phyloP scores from a whole-genome alignment of 2,329 filamentous ascomycete species.

The Phialophora chinensis region DNA sequence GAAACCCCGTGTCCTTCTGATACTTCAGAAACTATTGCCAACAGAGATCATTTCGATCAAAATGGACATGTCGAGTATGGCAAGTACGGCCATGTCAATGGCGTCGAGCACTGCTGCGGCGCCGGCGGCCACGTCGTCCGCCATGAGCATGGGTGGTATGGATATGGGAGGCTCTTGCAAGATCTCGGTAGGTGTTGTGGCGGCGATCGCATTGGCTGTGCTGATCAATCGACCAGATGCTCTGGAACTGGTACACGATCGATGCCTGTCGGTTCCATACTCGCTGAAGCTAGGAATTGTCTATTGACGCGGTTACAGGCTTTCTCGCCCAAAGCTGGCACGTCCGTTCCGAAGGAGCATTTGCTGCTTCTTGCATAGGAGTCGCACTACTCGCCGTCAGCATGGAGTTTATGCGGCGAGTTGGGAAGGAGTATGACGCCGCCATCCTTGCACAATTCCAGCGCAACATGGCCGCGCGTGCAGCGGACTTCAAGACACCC shows the following conservation, averaged over 20 bases:
- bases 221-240: slow-evolving; percentile 55
- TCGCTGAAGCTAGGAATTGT: slow-evolving; percentile 52
- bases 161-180: slow-evolving; percentile 17
- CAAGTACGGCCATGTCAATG: slow-evolving; percentile 18
- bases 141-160: slow-evolving; percentile 13
- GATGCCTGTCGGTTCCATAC: slow-evolving; percentile 55
- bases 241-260: slow-evolving; percentile 77
- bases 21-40: not conserved
- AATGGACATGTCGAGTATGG: slow-evolving; percentile 8
- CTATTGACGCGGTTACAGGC: slow-evolving; percentile 62
- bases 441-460: slow-evolving; percentile 49
- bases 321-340: slow-evolving; percentile 75
- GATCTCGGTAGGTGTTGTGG: slow-evolving; percentile 12
- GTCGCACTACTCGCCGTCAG: slow-evolving; percentile 74
- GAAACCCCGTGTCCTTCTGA: not conserved
- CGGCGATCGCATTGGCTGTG: not conserved
- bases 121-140: slow-evolving; percentile 7
- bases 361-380: slow-evolving; percentile 80
- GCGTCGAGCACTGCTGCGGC: slow-evolving; percentile 11
- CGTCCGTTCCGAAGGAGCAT: slow-evolving; percentile 65
- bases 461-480: not conserved
- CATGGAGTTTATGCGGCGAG: slow-evolving; percentile 74
- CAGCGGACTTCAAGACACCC: not conserved
- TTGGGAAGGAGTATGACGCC: slow-evolving; percentile 74
- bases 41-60: not conserved